phyloP scores from a whole-genome alignment of 1,139 yeast genomes.

The Schizosaccharomyces versatilis region DNA sequence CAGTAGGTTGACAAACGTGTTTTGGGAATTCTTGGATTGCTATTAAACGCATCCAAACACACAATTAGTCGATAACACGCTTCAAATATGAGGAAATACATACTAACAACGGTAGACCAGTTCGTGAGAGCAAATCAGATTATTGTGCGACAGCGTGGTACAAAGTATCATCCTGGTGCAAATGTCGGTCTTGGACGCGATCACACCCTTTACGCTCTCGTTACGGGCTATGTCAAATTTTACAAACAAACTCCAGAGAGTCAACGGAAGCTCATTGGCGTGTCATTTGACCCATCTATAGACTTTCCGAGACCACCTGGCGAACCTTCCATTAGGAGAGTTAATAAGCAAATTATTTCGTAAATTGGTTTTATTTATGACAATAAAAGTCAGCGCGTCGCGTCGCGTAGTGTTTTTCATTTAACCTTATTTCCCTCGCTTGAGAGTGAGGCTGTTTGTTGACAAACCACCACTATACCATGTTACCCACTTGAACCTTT shows the following conservation, averaged over 20 bases:
- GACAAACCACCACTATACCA: too few species aligned
- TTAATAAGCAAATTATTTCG: not conserved
- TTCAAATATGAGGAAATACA: too few species aligned
- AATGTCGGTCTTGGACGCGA: conserved; percentile 56
- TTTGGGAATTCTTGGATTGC: too few species aligned
- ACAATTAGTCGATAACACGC: too few species aligned
- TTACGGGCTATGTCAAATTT: conserved; percentile 81
- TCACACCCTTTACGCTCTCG: conserved; percentile 75
- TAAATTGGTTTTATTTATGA: too few species aligned
- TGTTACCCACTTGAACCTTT: too few species aligned
- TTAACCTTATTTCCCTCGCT: too few species aligned
- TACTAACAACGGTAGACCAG: conserved; percentile 32
- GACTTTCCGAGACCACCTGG: conserved; percentile 74
- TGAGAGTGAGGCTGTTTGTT: too few species aligned
- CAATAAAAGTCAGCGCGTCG: too few species aligned
- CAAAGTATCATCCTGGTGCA: conserved; percentile 89
- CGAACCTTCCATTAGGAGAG: conserved; percentile 26
- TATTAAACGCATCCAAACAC: too few species aligned
- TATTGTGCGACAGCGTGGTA: conserved; percentile 85
- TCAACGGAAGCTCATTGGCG: conserved; percentile 70
- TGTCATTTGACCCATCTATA: conserved; percentile 44
- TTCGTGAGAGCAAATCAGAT: conserved; percentile 39
- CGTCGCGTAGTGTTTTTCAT: too few species aligned
- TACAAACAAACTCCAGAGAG: conserved; percentile 96
- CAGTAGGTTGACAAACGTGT: too few species aligned